phyloP scores from a whole-genome alignment of 192 early-diverging fungal species.

The Umbelopsis isabellina region DNA sequence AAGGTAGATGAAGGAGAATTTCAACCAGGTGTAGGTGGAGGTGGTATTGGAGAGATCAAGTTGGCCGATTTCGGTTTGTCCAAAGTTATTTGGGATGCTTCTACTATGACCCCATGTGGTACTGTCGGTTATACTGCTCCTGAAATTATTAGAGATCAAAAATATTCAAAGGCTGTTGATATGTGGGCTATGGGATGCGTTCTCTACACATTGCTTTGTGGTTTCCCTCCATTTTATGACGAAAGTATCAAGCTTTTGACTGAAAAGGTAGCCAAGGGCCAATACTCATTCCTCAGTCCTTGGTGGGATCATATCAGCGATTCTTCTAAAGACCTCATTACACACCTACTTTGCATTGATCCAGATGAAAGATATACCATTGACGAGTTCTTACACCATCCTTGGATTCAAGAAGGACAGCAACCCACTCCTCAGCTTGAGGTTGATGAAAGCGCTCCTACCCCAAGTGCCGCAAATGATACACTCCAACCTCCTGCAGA shows the following conservation, averaged over 20 bases:
- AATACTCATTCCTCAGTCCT: constrained; percentile 83
- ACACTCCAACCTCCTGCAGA: constrained; percentile 32
- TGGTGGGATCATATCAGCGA: constrained; percentile 91
- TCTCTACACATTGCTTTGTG: constrained; percentile 80
- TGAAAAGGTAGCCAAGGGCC: constrained; percentile 84
- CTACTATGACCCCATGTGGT: constrained; percentile 88
- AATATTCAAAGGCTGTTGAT: constrained; percentile 81
- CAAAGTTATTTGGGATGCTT: constrained; percentile 82
- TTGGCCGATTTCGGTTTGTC: constrained; percentile 91
- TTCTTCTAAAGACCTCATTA: constrained; percentile 74
- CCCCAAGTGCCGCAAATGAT: not conserved
- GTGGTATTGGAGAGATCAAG: constrained; percentile 82
- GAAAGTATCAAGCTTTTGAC: constrained; percentile 77
- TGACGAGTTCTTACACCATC: constrained; percentile 80
- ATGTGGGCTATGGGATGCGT: constrained; percentile 91
- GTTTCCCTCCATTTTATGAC: constrained; percentile 84
- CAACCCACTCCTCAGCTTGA: constrained; percentile 3
- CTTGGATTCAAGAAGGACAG: constrained; percentile 58
- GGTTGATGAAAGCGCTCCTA: constrained; percentile 18
- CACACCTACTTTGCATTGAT: constrained; percentile 68
- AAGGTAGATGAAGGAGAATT: constrained; percentile 79
- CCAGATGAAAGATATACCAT: constrained; percentile 76
- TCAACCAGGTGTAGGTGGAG: constrained; percentile 73
- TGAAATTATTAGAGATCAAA: constrained; percentile 83
- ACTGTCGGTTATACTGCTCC: constrained; percentile 94